These are phyloP conservation scores for Gracilaria domingensis DNA, from an alignment of 23 red algal species.

Conservation along the genomic window DNA sequence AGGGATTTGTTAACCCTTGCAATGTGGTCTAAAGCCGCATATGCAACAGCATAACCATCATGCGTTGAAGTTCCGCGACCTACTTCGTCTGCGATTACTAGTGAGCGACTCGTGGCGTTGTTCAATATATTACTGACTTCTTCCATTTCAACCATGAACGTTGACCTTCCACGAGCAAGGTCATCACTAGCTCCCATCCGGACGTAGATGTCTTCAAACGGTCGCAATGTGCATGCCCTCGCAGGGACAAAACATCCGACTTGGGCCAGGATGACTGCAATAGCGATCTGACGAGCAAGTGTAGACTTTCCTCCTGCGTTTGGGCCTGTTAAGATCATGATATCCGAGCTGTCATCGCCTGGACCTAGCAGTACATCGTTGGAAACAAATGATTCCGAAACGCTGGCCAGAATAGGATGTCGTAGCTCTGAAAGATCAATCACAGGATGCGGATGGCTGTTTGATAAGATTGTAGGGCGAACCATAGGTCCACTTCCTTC, in stretches of 20 bases:
- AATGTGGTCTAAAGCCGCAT: constrained; percentile 80
- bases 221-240: constrained; percentile 54
- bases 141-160: constrained; percentile 99
- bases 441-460: constrained; percentile 45
- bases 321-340: constrained; percentile 82
- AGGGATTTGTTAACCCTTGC: constrained; percentile 65
- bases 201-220: constrained; percentile 88
- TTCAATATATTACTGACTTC: constrained; percentile 89
- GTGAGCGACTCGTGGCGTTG: constrained; percentile 79
- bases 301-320: constrained; percentile 98
- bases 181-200: constrained; percentile 91
- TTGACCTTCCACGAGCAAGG: constrained; percentile 90
- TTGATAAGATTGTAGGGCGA: constrained; percentile 56
- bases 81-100: constrained; percentile 96
- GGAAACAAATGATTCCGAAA: constrained; percentile 74
- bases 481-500: constrained; percentile 68
- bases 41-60: constrained; percentile 94
- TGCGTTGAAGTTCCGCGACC: constrained; percentile 96
- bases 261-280: constrained; percentile 95
- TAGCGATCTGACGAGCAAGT: constrained; percentile 81
- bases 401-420: constrained; percentile 73
- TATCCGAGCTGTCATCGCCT: constrained; percentile 26
- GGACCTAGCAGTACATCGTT: constrained; percentile 73
- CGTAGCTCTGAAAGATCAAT: constrained; percentile 56
- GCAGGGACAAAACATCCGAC: constrained; percentile 97